Evolutionary conservation across 2,329 filamentous ascomycete genomes (phyloP).

Genomic region (Diaporthe caulivora): DNA sequence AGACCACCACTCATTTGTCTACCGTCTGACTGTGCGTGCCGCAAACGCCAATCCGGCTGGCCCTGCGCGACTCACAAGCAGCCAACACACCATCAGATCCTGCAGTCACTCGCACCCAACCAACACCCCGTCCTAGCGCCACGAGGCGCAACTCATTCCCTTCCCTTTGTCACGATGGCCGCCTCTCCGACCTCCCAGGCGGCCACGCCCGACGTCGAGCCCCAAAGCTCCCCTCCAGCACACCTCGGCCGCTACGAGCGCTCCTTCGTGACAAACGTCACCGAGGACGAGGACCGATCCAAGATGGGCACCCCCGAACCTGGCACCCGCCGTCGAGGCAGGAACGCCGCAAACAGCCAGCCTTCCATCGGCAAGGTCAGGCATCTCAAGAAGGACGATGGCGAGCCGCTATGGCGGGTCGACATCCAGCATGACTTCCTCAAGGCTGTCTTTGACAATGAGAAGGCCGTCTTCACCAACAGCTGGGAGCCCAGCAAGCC

Average conservation of each 20-base stretch:
- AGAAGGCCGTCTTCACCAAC: conserved; percentile 85
- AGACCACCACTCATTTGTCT: conserved; percentile 26
- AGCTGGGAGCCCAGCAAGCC: conserved; percentile 77
- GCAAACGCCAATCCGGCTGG: conserved; percentile 24
- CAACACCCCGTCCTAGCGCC: conserved; percentile 30
- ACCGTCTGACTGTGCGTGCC: conserved; percentile 26
- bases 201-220: conserved; percentile 59
- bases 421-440: conserved; percentile 93
- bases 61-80: conserved; percentile 29
- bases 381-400: conserved; percentile 90
- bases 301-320: conserved; percentile 59
- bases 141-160: conserved; percentile 28
- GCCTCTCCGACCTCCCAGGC: conserved; percentile 56
- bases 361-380: conserved; percentile 75
- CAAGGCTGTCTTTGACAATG: conserved; percentile 82
- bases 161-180: conserved; percentile 33
- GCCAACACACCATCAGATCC: conserved; percentile 30
- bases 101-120: conserved; percentile 34
- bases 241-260: conserved; percentile 52
- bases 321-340: conserved; percentile 45
- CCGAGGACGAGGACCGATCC: conserved; percentile 61
- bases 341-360: conserved; percentile 49
- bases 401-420: conserved; percentile 86
- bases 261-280: conserved; percentile 60
- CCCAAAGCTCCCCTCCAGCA: conserved; percentile 58